Base-by-base conservation (phyloP, 305 asterid genomes). In the Solanum chacoense region DNA sequence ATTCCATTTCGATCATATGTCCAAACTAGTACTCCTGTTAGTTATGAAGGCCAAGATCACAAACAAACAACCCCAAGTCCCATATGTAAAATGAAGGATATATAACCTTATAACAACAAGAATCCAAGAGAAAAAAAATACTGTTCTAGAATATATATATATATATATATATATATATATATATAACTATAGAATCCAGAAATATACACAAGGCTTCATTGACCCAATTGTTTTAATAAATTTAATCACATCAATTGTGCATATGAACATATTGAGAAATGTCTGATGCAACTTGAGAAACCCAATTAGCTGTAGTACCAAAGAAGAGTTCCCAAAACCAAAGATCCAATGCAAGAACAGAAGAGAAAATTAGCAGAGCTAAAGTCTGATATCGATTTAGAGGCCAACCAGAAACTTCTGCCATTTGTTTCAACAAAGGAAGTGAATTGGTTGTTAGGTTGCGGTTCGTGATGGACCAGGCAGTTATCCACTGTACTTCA, bases 251-350 rank as follows among this genome's bases (percentile, higher is more conserved):
- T 90, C 10, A 90, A 42, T 28, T 88, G 87, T 89, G 87, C 87
- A 90, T 90, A 84, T 84, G 74, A 85, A 91, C 77, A 69, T 86
- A 93, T 55, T 88, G 94, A 88, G 88, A 77, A 50, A 94, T 74
- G 85, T 95, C 96, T 2, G 93, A 91, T 78, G 93, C 96, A 80
- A 89, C 90, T 38, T 90, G 74, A 12, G 98, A 92, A 75, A 93
- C 87, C 98, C 98, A 95, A 88, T 94, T 88, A 7, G 94, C 95
- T 3, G 96, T 92, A 11, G 98, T 94, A 38, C 93, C 98, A 38
- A 95, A 95, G 90, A 95, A 95, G 20, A 97, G 93, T 90, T 96
- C 98, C 99, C 99, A 97, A 87, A 96, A 96, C 95, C 93, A 94
- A 88, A 97, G 98, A 92, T 95, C 99, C 92, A 97, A 72, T 6